Percentiles rank a stretch among this genome's conserved stretches.
phyloP scores from a whole-genome alignment of 345 rosid genomes.

The Cardamine chenopodiifolia region DNA sequence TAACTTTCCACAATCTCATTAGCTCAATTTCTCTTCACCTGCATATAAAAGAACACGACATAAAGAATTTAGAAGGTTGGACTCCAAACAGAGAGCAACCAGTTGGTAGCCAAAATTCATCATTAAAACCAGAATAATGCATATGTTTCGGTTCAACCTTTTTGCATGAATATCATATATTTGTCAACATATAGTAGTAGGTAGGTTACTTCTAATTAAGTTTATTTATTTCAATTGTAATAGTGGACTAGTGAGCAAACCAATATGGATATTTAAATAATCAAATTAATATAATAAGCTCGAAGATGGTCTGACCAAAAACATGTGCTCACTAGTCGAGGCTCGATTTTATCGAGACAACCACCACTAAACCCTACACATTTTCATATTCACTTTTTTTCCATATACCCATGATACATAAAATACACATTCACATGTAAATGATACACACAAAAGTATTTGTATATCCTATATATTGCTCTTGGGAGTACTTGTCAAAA shows the following conservation, averaged over 20 bases:
- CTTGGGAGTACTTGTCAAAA: not conserved
- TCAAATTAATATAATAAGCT: not conserved
- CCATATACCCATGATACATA: not conserved
- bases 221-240: not conserved
- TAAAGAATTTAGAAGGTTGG: too few species aligned
- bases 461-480: not conserved
- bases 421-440: not conserved
- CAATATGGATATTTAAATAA: not conserved
- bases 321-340: constrained; percentile 35
- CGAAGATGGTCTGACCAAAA: constrained; percentile 24
- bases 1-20: not conserved
- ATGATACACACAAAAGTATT: not conserved
- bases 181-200: constrained; percentile 1
- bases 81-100: too few species aligned
- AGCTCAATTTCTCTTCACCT: not conserved
- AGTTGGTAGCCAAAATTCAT: not conserved
- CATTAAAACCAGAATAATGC: not conserved
- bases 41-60: too few species aligned
- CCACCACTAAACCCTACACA: constrained; percentile 26
- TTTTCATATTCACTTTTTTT: constrained; percentile 14
- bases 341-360: constrained; percentile 31
- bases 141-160: not conserved
- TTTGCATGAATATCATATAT: not conserved
- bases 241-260: not conserved
- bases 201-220: not conserved